Evolutionary conservation across 768 basidiomycete genomes (phyloP).

Genomic region (Galerina sulciceps): DNA sequence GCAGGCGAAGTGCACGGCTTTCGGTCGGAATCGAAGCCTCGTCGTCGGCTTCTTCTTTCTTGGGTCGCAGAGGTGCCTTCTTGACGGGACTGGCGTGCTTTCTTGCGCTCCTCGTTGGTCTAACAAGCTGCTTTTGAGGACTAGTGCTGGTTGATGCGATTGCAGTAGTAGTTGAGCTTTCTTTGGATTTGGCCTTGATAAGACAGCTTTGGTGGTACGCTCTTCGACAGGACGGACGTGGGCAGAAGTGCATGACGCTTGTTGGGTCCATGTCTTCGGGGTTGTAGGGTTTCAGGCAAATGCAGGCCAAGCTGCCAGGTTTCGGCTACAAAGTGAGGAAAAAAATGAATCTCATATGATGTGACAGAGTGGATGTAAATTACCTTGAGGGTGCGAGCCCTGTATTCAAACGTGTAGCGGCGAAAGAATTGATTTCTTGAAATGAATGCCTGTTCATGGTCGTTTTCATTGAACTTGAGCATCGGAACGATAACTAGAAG

Average conservation of each 20-base stretch:
- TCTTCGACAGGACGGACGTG: conserved; percentile 48
- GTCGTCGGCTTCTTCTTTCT: not conserved
- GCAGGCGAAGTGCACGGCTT: conserved; percentile 26
- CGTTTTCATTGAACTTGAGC: conserved; percentile 39
- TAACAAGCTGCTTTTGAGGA: not conserved
- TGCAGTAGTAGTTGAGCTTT: conserved; percentile 8
- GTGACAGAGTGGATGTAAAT: conserved; percentile 8
- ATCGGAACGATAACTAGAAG: conserved; percentile 38
- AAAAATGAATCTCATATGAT: not conserved
- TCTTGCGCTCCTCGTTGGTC: conserved; percentile 9
- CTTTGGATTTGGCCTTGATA: conserved; percentile 26
- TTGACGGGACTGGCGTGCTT: conserved; percentile 14
- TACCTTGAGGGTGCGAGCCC: conserved; percentile 37
- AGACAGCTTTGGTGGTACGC: conserved; percentile 57
- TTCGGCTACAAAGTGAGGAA: conserved; percentile 40
- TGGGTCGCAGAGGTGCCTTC: not conserved
- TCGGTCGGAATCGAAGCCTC: conserved; percentile 8
- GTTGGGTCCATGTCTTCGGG: conserved; percentile 35
- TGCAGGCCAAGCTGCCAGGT: conserved; percentile 41
- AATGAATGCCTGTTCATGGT: conserved; percentile 43
- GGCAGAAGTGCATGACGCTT: conserved; percentile 59
- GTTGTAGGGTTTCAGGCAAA: conserved; percentile 51
- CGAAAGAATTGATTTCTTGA: conserved; percentile 44
- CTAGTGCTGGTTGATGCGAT: not conserved
- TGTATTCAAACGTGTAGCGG: conserved; percentile 48